Base-by-base conservation (phyloP, 805 yeast species). In the Teunomyces pallodes region DNA sequence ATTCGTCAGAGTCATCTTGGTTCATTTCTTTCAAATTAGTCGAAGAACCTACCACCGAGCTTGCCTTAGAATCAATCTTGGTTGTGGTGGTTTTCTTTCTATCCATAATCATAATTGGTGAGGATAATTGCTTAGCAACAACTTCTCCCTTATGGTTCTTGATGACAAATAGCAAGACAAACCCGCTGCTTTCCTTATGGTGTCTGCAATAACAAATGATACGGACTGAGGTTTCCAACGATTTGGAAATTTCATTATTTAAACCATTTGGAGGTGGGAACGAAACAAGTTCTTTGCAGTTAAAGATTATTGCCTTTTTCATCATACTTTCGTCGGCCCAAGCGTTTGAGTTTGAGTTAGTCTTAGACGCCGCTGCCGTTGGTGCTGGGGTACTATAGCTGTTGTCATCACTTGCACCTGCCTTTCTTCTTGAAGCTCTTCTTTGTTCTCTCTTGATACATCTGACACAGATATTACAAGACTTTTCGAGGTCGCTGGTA, bases 191-290 rank as follows among this genome's bases (percentile, higher is more conserved):
- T 53, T 91, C 96, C 54, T 83, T 82, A 67, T 94, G 99, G 67
- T 94, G 99, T 54, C 98, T 82, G 69, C 98, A 94, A 65, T 94
- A 92, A 67, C 99, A 92, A 8, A 92, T 92, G 36, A 94, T 82
- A 66, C 99, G 81, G 20, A 96, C 80, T 32, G 79, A 67, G 30
- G 81, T 59, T 38, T 80, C 83, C 35, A 81, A 60, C 2, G 73
- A 62, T 54, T 75, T 76, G 12, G 60, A 52, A 48, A 61, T 40
- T 51, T 57, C 61, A 35, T 56, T 61, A 44, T 59, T 57, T 53
- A 72, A 60, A n/a, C 74, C 74, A 26, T 74, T 72, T 28, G 86
- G 83, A 26, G 84, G 74, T 5, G 88, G 87, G 58, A 87, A 80
- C 10, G 89, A 81, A 36, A 90, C 79, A 20, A 94, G 78, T 67